Base-by-base conservation (phyloP, 225 moss, liverwort and hornwort genomes). In the Pseudoscleropodium purum region DNA sequence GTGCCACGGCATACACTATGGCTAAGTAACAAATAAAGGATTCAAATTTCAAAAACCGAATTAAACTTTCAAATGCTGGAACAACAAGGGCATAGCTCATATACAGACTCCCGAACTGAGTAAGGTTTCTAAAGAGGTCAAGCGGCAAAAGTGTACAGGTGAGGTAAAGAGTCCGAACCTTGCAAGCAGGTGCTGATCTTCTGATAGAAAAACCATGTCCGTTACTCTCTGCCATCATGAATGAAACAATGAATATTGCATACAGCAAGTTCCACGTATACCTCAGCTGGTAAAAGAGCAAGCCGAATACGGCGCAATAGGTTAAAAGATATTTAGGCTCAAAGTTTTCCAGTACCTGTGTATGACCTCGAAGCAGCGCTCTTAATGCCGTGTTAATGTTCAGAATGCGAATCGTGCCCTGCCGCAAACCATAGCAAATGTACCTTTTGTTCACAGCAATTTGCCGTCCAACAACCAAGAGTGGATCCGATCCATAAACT, bases 361-460 rank as follows among this genome's bases (percentile, higher is more conserved):
- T 92, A 87, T 99, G 99, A 78, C 99, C 99, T 83, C 99, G 96
- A 84, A 99, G 96, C 77, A 99, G 91, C 75, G 94, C 96, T 86
- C 97, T 95, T 88, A 94, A 89, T 7, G 96, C 97, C 72, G 97
- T 97, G 84, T 97, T 96, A 79, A 97, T 99, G 85, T 97, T 99
- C 52, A 99, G 92, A 75, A 99, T 95, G 73, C 99, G 96, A 85
- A 99, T 97, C 36, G 96, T 97, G 90, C 99, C 99, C 88, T 94
- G 95, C 88, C 97, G 95, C 92, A 99, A 91, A 43, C 99, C 99
- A 88, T 99, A 99, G 90, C 99, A 97, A 62, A 99, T 99, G 61
- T 99, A 99, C 79, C 91, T 94, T 87, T 94, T 96, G 91, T 99
- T 99, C 54, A 99, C 99, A 49, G 99, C 99, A 90, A 99, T 99